Base-by-base conservation (phyloP, 2,329 filamentous ascomycete species). In the Rutstroemia sp. region DNA sequence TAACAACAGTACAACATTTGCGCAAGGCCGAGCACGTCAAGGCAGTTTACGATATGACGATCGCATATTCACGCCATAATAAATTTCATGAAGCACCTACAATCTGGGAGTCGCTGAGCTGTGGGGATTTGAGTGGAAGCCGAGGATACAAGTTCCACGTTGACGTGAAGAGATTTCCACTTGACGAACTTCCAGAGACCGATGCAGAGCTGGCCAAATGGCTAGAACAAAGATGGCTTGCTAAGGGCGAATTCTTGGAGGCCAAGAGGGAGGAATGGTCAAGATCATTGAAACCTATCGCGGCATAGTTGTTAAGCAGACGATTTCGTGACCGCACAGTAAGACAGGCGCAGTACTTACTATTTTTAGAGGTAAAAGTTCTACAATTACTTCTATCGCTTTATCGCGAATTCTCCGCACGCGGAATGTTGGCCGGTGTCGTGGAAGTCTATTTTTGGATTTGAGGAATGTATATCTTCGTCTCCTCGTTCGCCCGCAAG, bases 1-100 rank as follows among this genome's bases (percentile, higher is more conserved):
- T 83, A 48, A 76, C 79, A 27, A 81, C 78, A 1, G 78, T 84
- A 10, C 76, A 80, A 65, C 76, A 81, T 57, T 70, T 85, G 52
- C 69, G 78, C 47, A 71, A 73, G 57, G 72, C 77, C 16, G 70
- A 75, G 16, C 78, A 81, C 48, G 70, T 81, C 48, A 77, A 74
- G 62, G 78, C 78, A 8, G 75, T 81, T 19, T 81, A 82, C 67
- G 77, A 82, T 63, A 68, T 82, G 50, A 76, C 78, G 3, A 77
- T 82, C 61, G 76, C 77, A 51, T 81, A 82, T 67, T 73, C 76
- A 60, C 71, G 73, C 50, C 67, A 72, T 5, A 65, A 64, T 51
- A 65, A 67, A 56, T 80, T 78, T 59, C 71, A 76, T 23, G 65
- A 70, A 47, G 76, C 76, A 2, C 78, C 78, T 12, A 73, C 70